Evolutionary conservation across 2,329 filamentous ascomycete genomes (phyloP).

Genomic region (Aspergillus niger): DNA sequence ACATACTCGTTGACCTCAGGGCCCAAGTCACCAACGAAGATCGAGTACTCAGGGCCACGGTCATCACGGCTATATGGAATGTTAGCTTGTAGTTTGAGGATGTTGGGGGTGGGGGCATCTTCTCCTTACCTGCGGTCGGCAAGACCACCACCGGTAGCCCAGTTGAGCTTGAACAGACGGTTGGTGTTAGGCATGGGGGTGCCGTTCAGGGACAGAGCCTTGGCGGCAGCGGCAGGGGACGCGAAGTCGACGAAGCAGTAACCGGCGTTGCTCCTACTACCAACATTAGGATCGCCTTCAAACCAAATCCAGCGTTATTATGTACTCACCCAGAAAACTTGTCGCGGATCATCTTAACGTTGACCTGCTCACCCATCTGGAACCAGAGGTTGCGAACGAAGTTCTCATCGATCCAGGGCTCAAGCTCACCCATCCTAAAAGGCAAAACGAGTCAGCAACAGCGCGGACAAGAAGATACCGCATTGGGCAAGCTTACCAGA

Average conservation of each 20-base stretch:
- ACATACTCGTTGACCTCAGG: constrained; percentile 99
- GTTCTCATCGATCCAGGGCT: constrained; percentile 99
- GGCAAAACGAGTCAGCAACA: constrained; percentile 1
- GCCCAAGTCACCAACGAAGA: constrained; percentile 96
- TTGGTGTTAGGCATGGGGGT: constrained; percentile 88
- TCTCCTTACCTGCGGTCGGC: constrained; percentile 78
- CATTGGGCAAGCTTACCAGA: constrained; percentile 50
- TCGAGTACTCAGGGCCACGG: constrained; percentile 91
- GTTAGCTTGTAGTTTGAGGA: not conserved
- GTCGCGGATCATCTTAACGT: constrained; percentile 99
- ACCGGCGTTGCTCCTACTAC: constrained; percentile 77
- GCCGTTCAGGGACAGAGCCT: constrained; percentile 88
- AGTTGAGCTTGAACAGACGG: constrained; percentile 98
- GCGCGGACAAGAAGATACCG: not conserved
- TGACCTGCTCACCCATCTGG: constrained; percentile 88
- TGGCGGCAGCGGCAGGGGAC: constrained; percentile 79
- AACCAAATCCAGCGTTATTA: constrained; percentile 9
- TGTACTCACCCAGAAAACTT: constrained; percentile 88
- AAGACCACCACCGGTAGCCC: constrained; percentile 94
- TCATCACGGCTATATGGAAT: constrained; percentile 68
- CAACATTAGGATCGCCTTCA: constrained; percentile 43
- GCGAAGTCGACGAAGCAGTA: constrained; percentile 98
- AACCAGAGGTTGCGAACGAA: constrained; percentile 97
- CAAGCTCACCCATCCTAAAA: constrained; percentile 94
- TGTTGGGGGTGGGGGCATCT: not conserved